Percentiles rank a stretch among this genome's conserved stretches.
phyloP scores from a whole-genome alignment of 2,329 filamentous ascomycete genomes.

The Trichophyton verrucosum region DNA sequence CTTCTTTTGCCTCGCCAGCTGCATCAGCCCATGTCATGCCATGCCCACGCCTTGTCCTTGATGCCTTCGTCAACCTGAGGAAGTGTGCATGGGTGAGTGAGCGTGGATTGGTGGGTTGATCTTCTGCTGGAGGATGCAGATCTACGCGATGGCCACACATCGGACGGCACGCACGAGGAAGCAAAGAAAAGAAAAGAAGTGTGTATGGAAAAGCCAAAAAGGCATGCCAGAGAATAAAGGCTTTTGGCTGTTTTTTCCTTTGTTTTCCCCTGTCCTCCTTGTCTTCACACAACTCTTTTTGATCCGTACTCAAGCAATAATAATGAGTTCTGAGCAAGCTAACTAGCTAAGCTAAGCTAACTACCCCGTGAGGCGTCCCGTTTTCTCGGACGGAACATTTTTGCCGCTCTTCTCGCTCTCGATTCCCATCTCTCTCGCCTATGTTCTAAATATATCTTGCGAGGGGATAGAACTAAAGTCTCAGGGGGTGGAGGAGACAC shows the following conservation, averaged over 20 bases:
- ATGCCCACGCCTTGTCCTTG: background rate
- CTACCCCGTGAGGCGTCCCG: background rate
- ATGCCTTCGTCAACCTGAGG: background rate
- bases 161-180: background rate
- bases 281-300: background rate
- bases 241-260: background rate
- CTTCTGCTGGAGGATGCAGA: background rate
- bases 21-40: background rate
- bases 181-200: background rate
- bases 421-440: background rate
- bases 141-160: constrained; percentile 3
- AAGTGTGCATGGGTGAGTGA: background rate
- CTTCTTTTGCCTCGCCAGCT: background rate
- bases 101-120: background rate
- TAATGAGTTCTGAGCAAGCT: background rate
- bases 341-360: no score
- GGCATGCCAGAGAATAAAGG: background rate
- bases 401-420: background rate
- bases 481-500: background rate
- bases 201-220: no score
- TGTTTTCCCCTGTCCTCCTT: background rate
- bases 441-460: constrained; percentile 2
- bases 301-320: background rate
- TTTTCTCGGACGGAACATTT: constrained; percentile 2
- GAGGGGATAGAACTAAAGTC: no score